Percentiles rank a stretch among this genome's conserved stretches.
These are phyloP conservation scores for Talaromyces piceae DNA, from an alignment of 2,329 filamentous ascomycete genomes.

Conservation along the genomic window DNA sequence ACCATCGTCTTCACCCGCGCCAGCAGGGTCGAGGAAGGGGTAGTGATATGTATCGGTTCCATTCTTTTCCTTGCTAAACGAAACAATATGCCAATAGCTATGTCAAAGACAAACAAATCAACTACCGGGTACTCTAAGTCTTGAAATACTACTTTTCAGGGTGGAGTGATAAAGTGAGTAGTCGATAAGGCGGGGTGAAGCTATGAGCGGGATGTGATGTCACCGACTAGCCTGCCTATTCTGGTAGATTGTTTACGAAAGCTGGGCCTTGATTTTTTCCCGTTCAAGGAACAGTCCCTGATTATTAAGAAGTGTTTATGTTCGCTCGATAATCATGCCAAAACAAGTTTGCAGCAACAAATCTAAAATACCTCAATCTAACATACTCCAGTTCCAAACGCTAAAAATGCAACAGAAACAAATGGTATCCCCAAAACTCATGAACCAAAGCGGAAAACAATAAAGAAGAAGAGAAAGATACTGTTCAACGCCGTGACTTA, in stretches of 20 bases:
- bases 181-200: slow-evolving; percentile 60
- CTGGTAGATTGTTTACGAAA: neutral
- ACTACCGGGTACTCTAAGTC: too few species aligned
- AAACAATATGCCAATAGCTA: too few species aligned
- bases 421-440: neutral
- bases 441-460: slow-evolving; percentile 12
- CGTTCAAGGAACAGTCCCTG: too few species aligned
- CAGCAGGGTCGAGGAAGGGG: slow-evolving; percentile 66
- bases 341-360: neutral
- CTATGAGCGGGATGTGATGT: slow-evolving; percentile 9
- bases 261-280: too few species aligned
- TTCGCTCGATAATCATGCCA: too few species aligned
- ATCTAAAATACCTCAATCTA: slow-evolving; percentile 3
- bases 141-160: too few species aligned
- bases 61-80: too few species aligned
- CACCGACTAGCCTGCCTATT: neutral
- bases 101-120: too few species aligned
- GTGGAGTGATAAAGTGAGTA: neutral
- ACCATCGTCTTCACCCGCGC: slow-evolving; percentile 80
- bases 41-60: slow-evolving; percentile 46
- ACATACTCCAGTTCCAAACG: slow-evolving; percentile 4
- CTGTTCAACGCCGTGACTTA: slow-evolving; percentile 22
- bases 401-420: slow-evolving; percentile 11
- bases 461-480: slow-evolving; percentile 13
- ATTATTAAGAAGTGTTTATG: too few species aligned